Evolutionary conservation across 1,139 yeast species (phyloP).

Genomic region (Yamadazyma epiphylla): DNA sequence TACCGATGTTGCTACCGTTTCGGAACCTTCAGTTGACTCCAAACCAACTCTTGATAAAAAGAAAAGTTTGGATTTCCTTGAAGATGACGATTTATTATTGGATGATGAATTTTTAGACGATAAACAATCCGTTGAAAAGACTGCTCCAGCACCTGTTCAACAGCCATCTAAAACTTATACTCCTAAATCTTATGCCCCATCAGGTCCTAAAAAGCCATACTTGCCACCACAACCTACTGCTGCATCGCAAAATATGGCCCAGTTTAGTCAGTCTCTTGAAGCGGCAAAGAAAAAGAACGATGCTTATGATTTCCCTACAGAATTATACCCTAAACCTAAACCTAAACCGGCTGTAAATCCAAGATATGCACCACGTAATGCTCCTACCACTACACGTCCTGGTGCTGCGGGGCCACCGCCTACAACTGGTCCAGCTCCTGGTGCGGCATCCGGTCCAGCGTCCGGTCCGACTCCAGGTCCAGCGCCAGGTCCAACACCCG

Average conservation of each 20-base stretch:
- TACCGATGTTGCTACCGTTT: no score
- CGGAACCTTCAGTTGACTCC: no score
- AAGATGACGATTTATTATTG: slow-evolving; percentile 15
- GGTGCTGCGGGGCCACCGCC: slow-evolving; percentile 5
- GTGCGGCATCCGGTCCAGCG: no score
- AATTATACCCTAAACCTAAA: slow-evolving; percentile 40
- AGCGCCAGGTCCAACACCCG: no score
- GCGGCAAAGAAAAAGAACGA: slow-evolving; percentile 57
- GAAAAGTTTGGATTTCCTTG: slow-evolving; percentile 10
- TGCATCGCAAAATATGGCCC: slow-evolving; percentile 2
- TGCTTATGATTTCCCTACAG: slow-evolving; percentile 78
- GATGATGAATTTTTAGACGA: slow-evolving; percentile 12
- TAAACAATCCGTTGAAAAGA: neutral
- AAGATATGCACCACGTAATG: slow-evolving; percentile 28
- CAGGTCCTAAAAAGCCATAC: slow-evolving; percentile 1
- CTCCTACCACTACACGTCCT: slow-evolving; percentile 1
- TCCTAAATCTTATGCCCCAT: slow-evolving; percentile 4
- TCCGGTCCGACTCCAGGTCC: no score
- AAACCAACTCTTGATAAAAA: no score
- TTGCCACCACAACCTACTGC: slow-evolving; percentile 2
- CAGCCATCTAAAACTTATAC: slow-evolving; percentile 1
- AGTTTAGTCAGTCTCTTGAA: slow-evolving; percentile 27
- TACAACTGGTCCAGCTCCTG: slow-evolving; percentile 11
- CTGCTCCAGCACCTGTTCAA: slow-evolving; percentile 1
- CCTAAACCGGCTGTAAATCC: slow-evolving; percentile 26